phyloP scores from a whole-genome alignment of 805 yeast genomes.

The Ogataea philodendri region DNA sequence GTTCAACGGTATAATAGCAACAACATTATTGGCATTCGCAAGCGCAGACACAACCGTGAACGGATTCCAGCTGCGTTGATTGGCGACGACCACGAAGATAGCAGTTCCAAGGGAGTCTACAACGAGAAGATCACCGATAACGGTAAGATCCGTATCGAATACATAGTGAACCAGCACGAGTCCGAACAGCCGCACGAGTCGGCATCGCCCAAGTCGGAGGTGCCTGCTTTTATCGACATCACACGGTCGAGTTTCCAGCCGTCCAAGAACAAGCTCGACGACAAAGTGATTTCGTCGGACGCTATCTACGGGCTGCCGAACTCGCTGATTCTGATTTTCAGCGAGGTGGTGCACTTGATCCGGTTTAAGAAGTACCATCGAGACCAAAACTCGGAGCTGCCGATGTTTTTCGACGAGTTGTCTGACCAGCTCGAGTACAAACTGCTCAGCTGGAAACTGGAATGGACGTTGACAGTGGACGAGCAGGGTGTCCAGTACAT shows the following conservation, averaged over 20 bases:
- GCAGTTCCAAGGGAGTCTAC: slow-evolving; percentile 34
- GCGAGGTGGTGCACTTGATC: slow-evolving; percentile 66
- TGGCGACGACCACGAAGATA: slow-evolving; percentile 1
- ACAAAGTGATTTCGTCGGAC: slow-evolving; percentile 67
- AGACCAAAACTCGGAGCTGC: slow-evolving; percentile 34
- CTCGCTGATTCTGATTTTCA: slow-evolving; percentile 67
- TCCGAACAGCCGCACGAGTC: slow-evolving; percentile 11
- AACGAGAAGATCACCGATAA: slow-evolving; percentile 43
- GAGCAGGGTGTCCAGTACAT: slow-evolving; percentile 38
- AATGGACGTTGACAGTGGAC: slow-evolving; percentile 57
- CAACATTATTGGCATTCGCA: slow-evolving; percentile 26
- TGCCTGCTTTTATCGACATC: slow-evolving; percentile 43
- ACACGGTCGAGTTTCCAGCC: slow-evolving; percentile 41
- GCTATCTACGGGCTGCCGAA: slow-evolving; percentile 84
- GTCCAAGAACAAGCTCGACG: slow-evolving; percentile 44
- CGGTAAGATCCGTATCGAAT: slow-evolving; percentile 49
- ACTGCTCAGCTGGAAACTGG: slow-evolving; percentile 65
- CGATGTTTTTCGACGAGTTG: slow-evolving; percentile 34
- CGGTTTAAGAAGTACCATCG: slow-evolving; percentile 58
- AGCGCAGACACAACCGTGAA: slow-evolving; percentile 14
- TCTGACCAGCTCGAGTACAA: slow-evolving; percentile 46
- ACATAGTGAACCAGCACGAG: slow-evolving; percentile 35
- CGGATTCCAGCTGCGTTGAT: not conserved
- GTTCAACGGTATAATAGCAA: slow-evolving; percentile 24
- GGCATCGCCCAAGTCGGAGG: slow-evolving; percentile 16